Evolutionary conservation across 257 asterid species (phyloP).

Genomic region (Solanum medicagineum): DNA sequence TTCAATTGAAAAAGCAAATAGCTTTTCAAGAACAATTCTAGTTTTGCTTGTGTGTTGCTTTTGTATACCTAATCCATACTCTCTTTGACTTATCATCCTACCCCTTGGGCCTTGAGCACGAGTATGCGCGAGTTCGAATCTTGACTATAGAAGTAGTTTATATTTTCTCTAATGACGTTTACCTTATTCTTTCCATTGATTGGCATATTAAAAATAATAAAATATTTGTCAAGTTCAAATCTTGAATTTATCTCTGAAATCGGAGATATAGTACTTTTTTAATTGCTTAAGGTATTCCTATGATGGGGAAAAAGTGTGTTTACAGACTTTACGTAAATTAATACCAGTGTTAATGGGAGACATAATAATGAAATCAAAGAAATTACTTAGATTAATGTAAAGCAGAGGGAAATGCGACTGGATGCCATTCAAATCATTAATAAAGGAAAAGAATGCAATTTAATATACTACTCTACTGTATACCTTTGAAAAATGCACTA

Average conservation of each 20-base stretch:
- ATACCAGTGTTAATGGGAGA: background rate
- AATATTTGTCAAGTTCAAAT: rapidly evolving
- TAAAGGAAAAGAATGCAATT: background rate
- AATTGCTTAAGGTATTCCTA: background rate
- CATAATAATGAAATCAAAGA: background rate
- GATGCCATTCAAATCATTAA: constrained; percentile 1
- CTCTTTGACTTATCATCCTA: background rate
- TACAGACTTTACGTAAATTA: background rate
- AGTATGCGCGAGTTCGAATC: background rate
- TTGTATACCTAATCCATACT: too few relatives aligned
- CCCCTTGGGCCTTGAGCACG: background rate
- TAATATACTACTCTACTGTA: background rate
- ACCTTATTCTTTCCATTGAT: background rate
- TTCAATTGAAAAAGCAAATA: too few relatives aligned
- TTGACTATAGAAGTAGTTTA: too few relatives aligned
- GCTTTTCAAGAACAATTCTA: too few relatives aligned
- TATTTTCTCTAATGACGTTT: background rate
- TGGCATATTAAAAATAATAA: background rate
- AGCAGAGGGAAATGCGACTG: background rate
- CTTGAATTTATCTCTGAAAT: rapidly evolving
- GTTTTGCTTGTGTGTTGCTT: too few relatives aligned
- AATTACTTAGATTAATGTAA: background rate
- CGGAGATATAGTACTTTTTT: background rate
- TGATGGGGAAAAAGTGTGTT: background rate
- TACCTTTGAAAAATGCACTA: background rate